Conservation (phyloP, 495 filamentous ascomycete species). For the Aspergillus indologenus region DNA sequence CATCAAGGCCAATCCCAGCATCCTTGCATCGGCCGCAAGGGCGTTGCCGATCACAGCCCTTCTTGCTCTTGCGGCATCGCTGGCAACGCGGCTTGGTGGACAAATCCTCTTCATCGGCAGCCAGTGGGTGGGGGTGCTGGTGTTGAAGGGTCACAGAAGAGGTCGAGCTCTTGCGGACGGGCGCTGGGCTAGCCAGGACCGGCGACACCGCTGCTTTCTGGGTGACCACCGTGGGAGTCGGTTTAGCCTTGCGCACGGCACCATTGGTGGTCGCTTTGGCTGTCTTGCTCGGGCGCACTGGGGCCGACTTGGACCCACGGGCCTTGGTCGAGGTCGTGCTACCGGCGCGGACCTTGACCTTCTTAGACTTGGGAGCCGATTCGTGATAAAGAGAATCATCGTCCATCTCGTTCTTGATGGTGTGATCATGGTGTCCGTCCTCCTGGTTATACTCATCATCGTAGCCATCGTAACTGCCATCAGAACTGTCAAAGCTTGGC, state of each 20-base stretch:
- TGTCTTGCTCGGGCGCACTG: constrained; percentile 43
- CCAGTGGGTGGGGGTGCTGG: constrained; percentile 45
- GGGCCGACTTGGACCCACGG: constrained; percentile 36
- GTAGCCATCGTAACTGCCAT: constrained; percentile 61
- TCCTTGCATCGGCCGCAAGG: constrained; percentile 95
- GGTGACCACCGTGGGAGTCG: constrained; percentile 32
- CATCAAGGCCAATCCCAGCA: constrained; percentile 85
- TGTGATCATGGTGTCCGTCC: constrained; percentile 55
- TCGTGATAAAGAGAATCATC: constrained; percentile 44
- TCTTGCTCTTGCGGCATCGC: constrained; percentile 98
- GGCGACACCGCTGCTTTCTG: constrained; percentile 66
- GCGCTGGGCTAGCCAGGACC: constrained; percentile 53
- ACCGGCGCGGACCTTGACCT: constrained; percentile 38
- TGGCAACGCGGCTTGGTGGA: constrained; percentile 96
- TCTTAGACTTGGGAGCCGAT: constrained; percentile 43
- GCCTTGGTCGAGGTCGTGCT: constrained; percentile 32
- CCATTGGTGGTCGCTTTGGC: constrained; percentile 40
- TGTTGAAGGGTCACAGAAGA: constrained; percentile 66
- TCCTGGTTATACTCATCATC: constrained; percentile 54
- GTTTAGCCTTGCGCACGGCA: constrained; percentile 56
- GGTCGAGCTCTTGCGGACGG: constrained; percentile 73
- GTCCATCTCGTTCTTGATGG: constrained; percentile 52
- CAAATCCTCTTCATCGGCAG: constrained; percentile 81
- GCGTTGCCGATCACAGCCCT: constrained; percentile 93
- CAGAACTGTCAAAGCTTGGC: constrained; percentile 65